These are phyloP conservation scores for Suillus clintonianus DNA, from an alignment of 768 basidiomycete genomes.

Conservation along the genomic window DNA sequence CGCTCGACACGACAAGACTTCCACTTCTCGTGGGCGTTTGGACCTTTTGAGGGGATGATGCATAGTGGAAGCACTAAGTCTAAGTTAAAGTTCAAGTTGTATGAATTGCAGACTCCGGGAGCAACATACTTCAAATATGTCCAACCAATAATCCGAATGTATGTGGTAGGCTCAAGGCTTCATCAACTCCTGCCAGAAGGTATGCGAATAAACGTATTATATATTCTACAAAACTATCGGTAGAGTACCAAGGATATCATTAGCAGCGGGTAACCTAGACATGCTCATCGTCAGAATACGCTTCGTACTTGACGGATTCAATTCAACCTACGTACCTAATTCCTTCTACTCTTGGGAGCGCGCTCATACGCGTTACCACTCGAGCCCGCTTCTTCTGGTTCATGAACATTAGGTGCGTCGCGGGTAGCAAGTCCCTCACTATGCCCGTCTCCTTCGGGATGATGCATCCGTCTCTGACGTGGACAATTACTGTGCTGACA, in stretches of 20 bases:
- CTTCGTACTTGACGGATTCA: not conserved
- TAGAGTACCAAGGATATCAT: not conserved
- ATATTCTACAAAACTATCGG: not conserved
- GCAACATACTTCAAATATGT: not conserved
- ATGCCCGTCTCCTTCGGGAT: slow-evolving; percentile 4
- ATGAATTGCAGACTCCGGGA: not conserved
- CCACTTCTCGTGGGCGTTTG: slow-evolving; percentile 12
- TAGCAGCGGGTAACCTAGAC: not conserved
- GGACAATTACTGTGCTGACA: slow-evolving; percentile 13
- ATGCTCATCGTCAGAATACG: not conserved
- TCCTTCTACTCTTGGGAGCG: slow-evolving; percentile 27
- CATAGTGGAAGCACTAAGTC: not conserved
- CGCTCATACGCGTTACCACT: slow-evolving; percentile 56
- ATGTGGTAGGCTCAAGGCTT: not conserved
- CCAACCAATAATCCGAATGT: not conserved
- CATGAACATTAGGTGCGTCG: slow-evolving; percentile 18
- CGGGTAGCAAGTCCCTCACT: slow-evolving; percentile 5
- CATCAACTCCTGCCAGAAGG: not conserved
- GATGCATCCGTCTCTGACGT: slow-evolving; percentile 4
- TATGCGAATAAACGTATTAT: not conserved
- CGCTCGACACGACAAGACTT: not conserved
- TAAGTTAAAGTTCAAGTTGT: not conserved
- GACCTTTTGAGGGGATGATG: slow-evolving; percentile 10
- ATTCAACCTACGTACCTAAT: not conserved
- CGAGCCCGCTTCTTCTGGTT: slow-evolving; percentile 15